phyloP scores from a whole-genome alignment of 2,329 filamentous ascomycete species.

The Fusarium ambrosium region DNA sequence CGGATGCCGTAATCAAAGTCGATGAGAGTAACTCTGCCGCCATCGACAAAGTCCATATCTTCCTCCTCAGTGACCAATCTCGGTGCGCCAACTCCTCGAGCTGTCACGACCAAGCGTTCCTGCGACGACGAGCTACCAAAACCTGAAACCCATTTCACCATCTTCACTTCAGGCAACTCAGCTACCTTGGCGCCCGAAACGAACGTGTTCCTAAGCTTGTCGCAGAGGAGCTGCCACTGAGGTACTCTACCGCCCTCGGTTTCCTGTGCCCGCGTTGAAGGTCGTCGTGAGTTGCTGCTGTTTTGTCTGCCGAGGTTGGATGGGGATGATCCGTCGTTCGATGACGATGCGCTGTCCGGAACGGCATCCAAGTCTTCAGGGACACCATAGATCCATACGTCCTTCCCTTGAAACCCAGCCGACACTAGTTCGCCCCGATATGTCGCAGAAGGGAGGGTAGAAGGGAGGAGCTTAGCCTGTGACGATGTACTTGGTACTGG shows the following conservation, averaged over 20 bases:
- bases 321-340: constrained; percentile 40
- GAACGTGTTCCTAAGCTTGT: constrained; percentile 78
- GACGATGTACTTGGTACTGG: constrained; percentile 68
- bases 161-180: constrained; percentile 75
- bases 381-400: constrained; percentile 84
- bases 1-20: constrained; percentile 77
- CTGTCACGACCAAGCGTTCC: constrained; percentile 77
- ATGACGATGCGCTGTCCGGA: constrained; percentile 56
- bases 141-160: constrained; percentile 78
- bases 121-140: constrained; percentile 62
- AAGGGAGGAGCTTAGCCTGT: constrained; percentile 73
- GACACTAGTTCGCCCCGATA: constrained; percentile 78
- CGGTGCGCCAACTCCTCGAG: constrained; percentile 74
- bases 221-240: constrained; percentile 78
- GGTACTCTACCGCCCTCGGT: constrained; percentile 60
- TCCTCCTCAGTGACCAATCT: constrained; percentile 76
- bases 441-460: constrained; percentile 77
- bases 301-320: constrained; percentile 49
- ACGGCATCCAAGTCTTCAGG: constrained; percentile 78
- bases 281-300: constrained; percentile 49
- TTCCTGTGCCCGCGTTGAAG: constrained; percentile 50
- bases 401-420: constrained; percentile 78
- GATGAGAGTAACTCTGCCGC: constrained; percentile 78
- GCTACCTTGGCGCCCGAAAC: constrained; percentile 75
- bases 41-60: constrained; percentile 81